Conservation (phyloP, 2,329 filamentous ascomycete genomes). For the Aspergillus sp. region DNA sequence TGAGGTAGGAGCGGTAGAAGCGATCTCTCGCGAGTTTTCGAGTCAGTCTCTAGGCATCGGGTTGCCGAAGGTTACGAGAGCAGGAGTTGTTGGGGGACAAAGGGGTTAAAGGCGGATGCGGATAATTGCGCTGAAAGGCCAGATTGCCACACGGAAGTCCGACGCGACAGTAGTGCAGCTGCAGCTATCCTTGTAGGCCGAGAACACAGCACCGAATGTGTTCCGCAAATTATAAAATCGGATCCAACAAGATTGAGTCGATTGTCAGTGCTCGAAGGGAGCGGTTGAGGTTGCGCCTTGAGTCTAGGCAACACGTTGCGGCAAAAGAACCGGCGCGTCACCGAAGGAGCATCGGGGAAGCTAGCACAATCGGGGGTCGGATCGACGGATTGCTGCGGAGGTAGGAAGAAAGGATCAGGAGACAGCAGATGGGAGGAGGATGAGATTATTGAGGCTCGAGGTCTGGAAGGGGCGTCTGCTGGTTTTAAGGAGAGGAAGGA, state of each 20-base stretch:
- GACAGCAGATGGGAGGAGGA: neutral
- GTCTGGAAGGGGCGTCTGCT: neutral
- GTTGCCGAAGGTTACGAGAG: slow-evolving; percentile 8
- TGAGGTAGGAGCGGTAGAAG: slow-evolving; percentile 4
- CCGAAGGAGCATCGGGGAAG: slow-evolving; percentile 20
- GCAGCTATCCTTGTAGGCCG: neutral
- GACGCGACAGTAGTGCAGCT: slow-evolving; percentile 3
- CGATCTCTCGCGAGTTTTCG: slow-evolving; percentile 16
- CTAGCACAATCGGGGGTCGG: slow-evolving; percentile 15
- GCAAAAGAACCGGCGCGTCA: slow-evolving; percentile 17
- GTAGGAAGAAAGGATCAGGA: neutral
- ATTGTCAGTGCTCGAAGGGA: neutral
- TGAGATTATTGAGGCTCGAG: neutral
- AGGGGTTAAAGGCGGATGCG: slow-evolving; percentile 8
- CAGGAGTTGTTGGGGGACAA: slow-evolving; percentile 14
- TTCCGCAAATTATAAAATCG: neutral
- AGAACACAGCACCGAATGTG: neutral
- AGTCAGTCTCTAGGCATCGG: slow-evolving; percentile 16
- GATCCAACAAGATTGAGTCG: neutral
- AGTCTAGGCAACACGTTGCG: slow-evolving; percentile 8
- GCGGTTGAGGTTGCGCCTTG: neutral
- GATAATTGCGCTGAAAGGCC: slow-evolving; percentile 19
- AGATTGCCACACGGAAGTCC: slow-evolving; percentile 19
- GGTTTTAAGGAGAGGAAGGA: slow-evolving; percentile 6
- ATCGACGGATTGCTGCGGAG: slow-evolving; percentile 10